A percentile compares a stretch with the other conserved stretches of the same genome.
These are phyloP conservation scores for Aspergillus haitiensis DNA, from an alignment of 495 filamentous ascomycete species.

Conservation along the genomic window DNA sequence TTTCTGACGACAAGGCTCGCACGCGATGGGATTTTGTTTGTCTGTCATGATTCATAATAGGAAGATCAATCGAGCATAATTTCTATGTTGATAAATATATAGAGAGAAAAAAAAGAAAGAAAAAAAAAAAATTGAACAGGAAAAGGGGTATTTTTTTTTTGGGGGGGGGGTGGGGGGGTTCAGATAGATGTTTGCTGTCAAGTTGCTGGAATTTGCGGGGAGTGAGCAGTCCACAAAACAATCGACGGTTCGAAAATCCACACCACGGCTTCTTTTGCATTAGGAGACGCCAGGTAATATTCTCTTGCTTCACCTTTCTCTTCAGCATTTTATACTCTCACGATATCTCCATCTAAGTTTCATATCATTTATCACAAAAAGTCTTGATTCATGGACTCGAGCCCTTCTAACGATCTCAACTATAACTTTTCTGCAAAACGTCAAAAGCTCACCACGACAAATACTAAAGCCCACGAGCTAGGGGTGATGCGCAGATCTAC, in stretches of 20 bases:
- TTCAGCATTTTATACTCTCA: not conserved
- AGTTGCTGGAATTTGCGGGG: slow-evolving; percentile 11
- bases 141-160: not conserved
- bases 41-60: slow-evolving; percentile 7
- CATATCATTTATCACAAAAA: no score
- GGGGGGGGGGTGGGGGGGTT: not conserved
- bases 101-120: not conserved
- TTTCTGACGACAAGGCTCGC: slow-evolving; percentile 31
- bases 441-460: slow-evolving; percentile 27
- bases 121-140: not conserved
- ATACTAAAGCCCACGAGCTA: slow-evolving; percentile 34
- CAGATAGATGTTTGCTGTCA: not conserved
- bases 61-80: not conserved
- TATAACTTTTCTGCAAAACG: slow-evolving; percentile 29
- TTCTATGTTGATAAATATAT: not conserved
- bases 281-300: no score
- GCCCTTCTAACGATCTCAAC: slow-evolving; percentile 2
- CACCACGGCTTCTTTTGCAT: not conserved
- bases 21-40: slow-evolving; percentile 28
- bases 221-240: not conserved
- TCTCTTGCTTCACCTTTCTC: not conserved
- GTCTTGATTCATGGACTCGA: slow-evolving; percentile 11
- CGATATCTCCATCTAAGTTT: no score
- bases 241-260: slow-evolving; percentile 17
- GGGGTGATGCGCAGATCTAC: slow-evolving; percentile 43